Conservation (phyloP, 2,329 filamentous ascomycete genomes). For the Penicillium sp. region DNA sequence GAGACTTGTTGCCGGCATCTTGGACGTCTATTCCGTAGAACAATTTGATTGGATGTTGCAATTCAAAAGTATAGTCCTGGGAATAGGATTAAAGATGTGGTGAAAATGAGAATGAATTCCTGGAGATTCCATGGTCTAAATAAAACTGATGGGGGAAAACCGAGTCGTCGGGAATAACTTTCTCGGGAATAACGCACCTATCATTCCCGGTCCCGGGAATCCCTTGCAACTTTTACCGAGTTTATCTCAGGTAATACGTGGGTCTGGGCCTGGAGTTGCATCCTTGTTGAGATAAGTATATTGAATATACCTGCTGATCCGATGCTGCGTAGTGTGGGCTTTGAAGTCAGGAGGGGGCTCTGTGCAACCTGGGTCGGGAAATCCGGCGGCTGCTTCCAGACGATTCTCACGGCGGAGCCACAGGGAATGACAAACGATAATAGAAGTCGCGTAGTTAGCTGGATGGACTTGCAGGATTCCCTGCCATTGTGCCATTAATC, state of each 20-base stretch:
- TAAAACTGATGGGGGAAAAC: constrained; percentile 17
- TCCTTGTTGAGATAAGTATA: constrained; percentile 1
- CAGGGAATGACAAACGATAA: constrained; percentile 1
- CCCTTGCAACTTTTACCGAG: constrained; percentile 8
- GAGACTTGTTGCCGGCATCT: constrained; percentile 23
- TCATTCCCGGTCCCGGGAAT: constrained; percentile 23
- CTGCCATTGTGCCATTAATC: background rate
- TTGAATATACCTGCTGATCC: background rate
- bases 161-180: constrained; percentile 17
- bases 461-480: background rate
- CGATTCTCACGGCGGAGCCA: background rate
- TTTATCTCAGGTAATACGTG: constrained; percentile 22
- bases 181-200: constrained; percentile 16
- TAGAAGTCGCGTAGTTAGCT: background rate
- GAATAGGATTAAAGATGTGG: background rate
- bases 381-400: constrained; percentile 1
- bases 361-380: background rate
- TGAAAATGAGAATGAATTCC: background rate
- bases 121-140: constrained; percentile 14
- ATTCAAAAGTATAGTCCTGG: background rate
- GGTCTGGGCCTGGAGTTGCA: constrained; percentile 6
- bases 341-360: background rate
- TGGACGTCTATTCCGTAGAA: background rate
- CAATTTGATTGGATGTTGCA: background rate
- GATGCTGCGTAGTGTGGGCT: background rate